Percentiles rank a stretch among this genome's conserved stretches.
These are phyloP conservation scores for Coelastrella sp. DNA, from an alignment of 139 green algal species.

Conservation along the genomic window DNA sequence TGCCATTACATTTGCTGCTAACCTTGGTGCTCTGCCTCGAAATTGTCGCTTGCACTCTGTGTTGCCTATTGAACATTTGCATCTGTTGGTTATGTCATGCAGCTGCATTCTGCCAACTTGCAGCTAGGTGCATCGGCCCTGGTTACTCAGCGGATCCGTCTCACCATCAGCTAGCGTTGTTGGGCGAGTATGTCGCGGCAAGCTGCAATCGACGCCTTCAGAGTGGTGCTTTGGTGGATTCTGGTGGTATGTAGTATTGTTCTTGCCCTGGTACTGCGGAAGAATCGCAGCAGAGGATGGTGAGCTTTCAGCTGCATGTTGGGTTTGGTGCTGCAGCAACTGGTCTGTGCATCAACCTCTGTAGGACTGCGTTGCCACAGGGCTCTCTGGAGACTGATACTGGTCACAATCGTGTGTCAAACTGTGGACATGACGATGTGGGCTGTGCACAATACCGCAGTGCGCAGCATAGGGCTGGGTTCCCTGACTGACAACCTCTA, in stretches of 20 bases:
- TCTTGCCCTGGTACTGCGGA: neutral
- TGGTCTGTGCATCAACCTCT: neutral
- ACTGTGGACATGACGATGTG: constrained; percentile 32
- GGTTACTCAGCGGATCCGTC: neutral
- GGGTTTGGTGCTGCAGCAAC: too few species aligned
- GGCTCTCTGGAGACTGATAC: constrained; percentile 35
- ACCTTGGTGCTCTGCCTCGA: neutral
- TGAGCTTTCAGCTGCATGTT: neutral
- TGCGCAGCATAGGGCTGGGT: constrained; percentile 1
- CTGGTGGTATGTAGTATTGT: neutral
- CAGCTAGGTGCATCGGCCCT: neutral
- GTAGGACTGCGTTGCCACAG: neutral
- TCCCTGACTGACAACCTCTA: neutral
- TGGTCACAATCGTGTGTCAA: constrained; percentile 12
- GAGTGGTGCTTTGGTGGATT: neutral
- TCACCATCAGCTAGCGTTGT: neutral
- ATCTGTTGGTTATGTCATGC: too few species aligned
- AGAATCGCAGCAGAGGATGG: constrained; percentile 7
- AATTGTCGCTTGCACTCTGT: neutral
- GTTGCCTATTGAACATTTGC: neutral
- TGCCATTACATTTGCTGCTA: neutral
- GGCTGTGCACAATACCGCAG: constrained; percentile 4
- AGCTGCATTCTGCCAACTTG: neutral
- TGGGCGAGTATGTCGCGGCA: neutral
- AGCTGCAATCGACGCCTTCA: neutral